Evolutionary conservation across 148 eudicot species (phyloP), one percentile per base, ranked within the genome.

Genomic region (Pouteria glomerata): DNA sequence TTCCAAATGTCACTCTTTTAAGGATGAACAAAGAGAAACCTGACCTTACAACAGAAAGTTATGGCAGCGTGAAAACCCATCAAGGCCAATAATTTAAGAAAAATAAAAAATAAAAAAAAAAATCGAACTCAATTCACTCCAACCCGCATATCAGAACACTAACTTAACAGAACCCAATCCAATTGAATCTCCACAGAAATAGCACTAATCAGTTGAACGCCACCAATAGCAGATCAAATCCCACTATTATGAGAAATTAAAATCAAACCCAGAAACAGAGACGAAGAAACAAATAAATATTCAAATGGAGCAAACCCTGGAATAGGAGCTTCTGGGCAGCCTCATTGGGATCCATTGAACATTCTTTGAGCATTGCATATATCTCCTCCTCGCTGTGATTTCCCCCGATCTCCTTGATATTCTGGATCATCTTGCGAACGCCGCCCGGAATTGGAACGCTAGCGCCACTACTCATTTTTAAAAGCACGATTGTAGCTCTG

Each of bases 301-400:
- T 3, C 16, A 7, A 61, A 16, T 21, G 27, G 10, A 56, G 47
- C 26, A 23, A 27, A 80, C 82, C 84, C 74, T 77, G 79, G 57
- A 29, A 69, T 56, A 87, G 82, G 24, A 87, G 85, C 69, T 79
- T 83, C 57, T 87, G 88, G 74, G 81, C 79, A 56, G 96, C 75
- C 63, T 90, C 92, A 52, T 90, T 84, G 63, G 96, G 92, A 88
- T 90, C 96, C 90, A 90, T 88, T 19, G 73, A 68, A 70, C 96
- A 90, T 14, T 90, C 96, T 68, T 84, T 84, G 64, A 90, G 88
- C 86, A 84, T 79, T 67, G 83, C 81, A 74, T 87, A 87, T 53
- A 90, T 80, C 73, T 90, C 96, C 12, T 87, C 86, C 15, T 84
- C 89, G 69, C 75, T 76, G 72, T 86, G 87, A 57, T 80, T 77